Evolutionary conservation across 108 stramenopile species (phyloP).

Genomic region (Phaeodactylum tricornutum): DNA sequence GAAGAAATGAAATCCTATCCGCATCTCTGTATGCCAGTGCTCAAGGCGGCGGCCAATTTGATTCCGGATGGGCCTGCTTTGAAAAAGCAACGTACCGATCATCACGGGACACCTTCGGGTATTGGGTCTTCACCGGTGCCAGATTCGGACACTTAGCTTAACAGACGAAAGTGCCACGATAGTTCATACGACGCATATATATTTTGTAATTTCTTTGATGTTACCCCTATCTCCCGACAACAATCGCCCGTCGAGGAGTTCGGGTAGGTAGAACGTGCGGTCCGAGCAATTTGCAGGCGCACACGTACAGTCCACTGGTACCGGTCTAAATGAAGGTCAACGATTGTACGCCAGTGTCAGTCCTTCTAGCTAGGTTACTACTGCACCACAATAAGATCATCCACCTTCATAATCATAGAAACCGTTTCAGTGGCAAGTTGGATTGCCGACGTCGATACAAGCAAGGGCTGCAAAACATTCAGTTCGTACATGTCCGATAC

Average conservation of each 20-base stretch:
- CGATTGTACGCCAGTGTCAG: no score
- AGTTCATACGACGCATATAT: no score
- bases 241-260: no score
- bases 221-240: no score
- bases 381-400: conserved; percentile 86
- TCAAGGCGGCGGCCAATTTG: conserved; percentile 86
- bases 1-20: conserved; percentile 89
- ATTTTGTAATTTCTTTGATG: no score
- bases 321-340: no score
- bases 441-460: conserved; percentile 90
- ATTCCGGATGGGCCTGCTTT: conserved; percentile 76
- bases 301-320: no score
- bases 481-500: conserved; percentile 93
- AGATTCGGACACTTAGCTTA: conserved; percentile 38
- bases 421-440: conserved; percentile 95
- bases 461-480: conserved; percentile 93
- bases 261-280: no score
- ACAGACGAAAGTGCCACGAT: no score
- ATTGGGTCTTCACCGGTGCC: conserved; percentile 37
- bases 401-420: conserved; percentile 98
- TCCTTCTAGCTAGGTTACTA: conserved; percentile 2
- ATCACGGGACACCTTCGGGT: not conserved
- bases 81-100: conserved; percentile 73
- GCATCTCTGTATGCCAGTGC: conserved; percentile 79
- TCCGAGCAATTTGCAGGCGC: no score